These are phyloP conservation scores for Verticillium albo-atrum DNA, from an alignment of 2,329 filamentous ascomycete species.

Conservation along the genomic window DNA sequence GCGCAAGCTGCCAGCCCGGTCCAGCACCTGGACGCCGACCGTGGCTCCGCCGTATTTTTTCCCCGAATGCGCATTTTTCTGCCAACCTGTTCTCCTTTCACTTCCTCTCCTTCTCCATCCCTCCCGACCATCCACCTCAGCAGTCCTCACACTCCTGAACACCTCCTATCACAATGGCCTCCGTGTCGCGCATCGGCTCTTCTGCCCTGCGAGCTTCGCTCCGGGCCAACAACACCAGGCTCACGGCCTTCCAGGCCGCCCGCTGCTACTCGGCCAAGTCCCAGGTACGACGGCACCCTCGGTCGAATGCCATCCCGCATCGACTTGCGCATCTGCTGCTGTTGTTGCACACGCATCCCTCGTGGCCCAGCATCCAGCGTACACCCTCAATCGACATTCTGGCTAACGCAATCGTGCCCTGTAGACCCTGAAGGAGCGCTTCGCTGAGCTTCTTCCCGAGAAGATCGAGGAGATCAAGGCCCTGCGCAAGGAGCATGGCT, in stretches of 20 bases:
- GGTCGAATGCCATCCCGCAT: not conserved
- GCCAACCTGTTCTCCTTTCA: slow-evolving; percentile 21
- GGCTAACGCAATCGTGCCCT: slow-evolving; percentile 1
- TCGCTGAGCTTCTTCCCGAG: slow-evolving; percentile 89
- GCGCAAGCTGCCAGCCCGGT: not conserved
- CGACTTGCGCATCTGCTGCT: no score
- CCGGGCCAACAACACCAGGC: slow-evolving; percentile 61
- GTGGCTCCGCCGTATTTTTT: slow-evolving; percentile 13
- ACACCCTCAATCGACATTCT: not conserved
- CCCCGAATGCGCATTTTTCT: slow-evolving; percentile 14
- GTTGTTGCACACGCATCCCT: slow-evolving; percentile 8
- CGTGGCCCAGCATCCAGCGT: slow-evolving; percentile 13
- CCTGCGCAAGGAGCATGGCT: slow-evolving; percentile 92
- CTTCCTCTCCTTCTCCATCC: slow-evolving; percentile 21
- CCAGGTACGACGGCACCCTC: slow-evolving; percentile 54
- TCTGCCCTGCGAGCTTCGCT: slow-evolving; percentile 76
- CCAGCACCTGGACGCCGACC: slow-evolving; percentile 2
- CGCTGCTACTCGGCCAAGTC: slow-evolving; percentile 93
- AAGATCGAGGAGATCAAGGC: slow-evolving; percentile 99
- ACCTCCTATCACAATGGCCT: slow-evolving; percentile 62
- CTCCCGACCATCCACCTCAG: slow-evolving; percentile 8
- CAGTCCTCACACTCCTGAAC: slow-evolving; percentile 12
- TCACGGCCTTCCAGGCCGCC: slow-evolving; percentile 73
- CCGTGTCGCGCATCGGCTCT: slow-evolving; percentile 75
- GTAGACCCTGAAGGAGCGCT: slow-evolving; percentile 95